A percentile compares a stretch with the other conserved stretches of the same genome.
phyloP scores from a whole-genome alignment of 306 rosid genomes.

The Medicago arabica region DNA sequence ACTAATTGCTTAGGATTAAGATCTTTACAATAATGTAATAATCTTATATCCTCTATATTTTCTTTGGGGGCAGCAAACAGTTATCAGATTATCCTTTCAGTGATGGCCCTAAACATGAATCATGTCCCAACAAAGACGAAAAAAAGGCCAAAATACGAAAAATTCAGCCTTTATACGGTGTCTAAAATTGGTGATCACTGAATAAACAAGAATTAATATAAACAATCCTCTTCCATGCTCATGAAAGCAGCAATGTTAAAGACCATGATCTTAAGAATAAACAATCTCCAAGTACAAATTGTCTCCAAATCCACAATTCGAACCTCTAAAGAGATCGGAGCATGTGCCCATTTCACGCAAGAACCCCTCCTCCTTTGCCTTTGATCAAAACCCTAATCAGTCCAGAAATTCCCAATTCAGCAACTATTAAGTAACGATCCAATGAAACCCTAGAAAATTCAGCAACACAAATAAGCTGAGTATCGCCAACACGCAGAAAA shows the following conservation, averaged over 20 bases:
- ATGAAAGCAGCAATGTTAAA: slow-evolving; percentile 34
- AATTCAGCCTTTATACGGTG: slow-evolving; percentile 41
- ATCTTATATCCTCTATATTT: slow-evolving; percentile 6
- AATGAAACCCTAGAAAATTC: slow-evolving; percentile 50
- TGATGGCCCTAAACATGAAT: too few relatives aligned
- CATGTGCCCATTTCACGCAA: slow-evolving; percentile 47
- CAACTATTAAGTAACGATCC: slow-evolving; percentile 42
- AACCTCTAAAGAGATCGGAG: slow-evolving; percentile 34
- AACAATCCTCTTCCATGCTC: slow-evolving; percentile 82
- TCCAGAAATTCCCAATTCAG: slow-evolving; percentile 40
- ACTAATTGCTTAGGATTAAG: slow-evolving; percentile 11
- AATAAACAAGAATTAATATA: slow-evolving; percentile 56
- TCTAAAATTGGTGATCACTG: slow-evolving; percentile 33
- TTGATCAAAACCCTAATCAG: slow-evolving; percentile 26
- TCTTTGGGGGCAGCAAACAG: too few relatives aligned
- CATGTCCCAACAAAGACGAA: too few relatives aligned
- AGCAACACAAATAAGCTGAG: slow-evolving; percentile 37
- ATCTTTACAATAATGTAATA: slow-evolving; percentile 16
- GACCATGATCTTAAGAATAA: slow-evolving; percentile 53
- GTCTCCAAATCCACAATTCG: slow-evolving; percentile 43
- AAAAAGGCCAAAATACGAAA: slow-evolving; percentile 36
- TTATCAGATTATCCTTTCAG: too few relatives aligned
- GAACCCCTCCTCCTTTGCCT: slow-evolving; percentile 31
- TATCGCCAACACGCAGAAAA: background rate
- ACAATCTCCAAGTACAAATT: slow-evolving; percentile 56